phyloP scores from a whole-genome alignment of 1,284 basidiomycete species.

The Gymnopus androsaceus region DNA sequence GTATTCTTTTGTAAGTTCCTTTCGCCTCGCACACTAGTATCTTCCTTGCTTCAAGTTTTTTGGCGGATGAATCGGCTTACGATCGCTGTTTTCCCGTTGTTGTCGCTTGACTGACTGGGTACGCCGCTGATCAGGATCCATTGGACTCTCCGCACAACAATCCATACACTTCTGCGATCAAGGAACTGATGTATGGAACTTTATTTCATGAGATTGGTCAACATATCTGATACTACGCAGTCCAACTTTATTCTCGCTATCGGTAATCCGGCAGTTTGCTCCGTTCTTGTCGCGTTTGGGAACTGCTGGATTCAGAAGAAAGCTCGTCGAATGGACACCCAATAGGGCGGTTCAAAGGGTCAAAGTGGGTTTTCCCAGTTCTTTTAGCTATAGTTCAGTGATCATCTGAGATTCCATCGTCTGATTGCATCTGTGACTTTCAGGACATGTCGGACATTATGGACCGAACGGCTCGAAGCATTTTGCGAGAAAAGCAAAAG shows the following conservation, averaged over 20 bases:
- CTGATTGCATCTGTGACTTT: background rate
- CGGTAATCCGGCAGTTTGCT: conserved; percentile 48
- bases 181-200: conserved; percentile 45
- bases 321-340: conserved; percentile 46
- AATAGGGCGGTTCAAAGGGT: conserved; percentile 43
- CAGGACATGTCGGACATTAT: conserved; percentile 47
- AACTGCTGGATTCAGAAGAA: conserved; percentile 44
- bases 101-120: no score
- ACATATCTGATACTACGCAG: conserved; percentile 26
- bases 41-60: background rate
- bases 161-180: conserved; percentile 49
- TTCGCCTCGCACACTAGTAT: background rate
- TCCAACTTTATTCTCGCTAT: conserved; percentile 46
- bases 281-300: conserved; percentile 48
- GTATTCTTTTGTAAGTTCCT: conserved; percentile 43
- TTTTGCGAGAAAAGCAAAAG: conserved; percentile 41
- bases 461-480: conserved; percentile 43
- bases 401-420: background rate
- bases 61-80: background rate
- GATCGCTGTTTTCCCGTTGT: background rate
- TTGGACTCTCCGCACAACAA: conserved; percentile 45
- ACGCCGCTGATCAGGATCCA: conserved; percentile 35
- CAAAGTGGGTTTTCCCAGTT: conserved; percentile 23
- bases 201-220: background rate
- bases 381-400: background rate